These are phyloP conservation scores for Pascua guehoae DNA, from an alignment of 1,284 basidiomycete genomes.

Conservation along the genomic window DNA sequence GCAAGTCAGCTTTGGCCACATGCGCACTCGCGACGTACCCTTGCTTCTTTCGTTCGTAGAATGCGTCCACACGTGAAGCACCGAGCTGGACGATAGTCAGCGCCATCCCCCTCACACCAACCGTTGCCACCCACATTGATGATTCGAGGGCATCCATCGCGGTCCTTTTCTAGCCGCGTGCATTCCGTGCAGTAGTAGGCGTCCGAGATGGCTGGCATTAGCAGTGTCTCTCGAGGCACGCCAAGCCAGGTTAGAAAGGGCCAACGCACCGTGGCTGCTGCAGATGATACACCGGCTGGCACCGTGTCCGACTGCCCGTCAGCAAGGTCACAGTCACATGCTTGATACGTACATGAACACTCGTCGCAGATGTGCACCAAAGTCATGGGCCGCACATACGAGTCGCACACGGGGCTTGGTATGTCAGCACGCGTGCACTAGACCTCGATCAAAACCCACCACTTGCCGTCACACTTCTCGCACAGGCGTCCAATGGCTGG, in stretches of 20 bases:
- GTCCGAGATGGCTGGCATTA: conserved; percentile 77
- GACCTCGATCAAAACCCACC: conserved; percentile 56
- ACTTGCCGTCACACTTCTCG: conserved; percentile 99
- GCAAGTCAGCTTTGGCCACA: not conserved
- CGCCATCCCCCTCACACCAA: not conserved
- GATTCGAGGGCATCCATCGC: conserved; percentile 98
- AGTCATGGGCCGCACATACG: conserved; percentile 96
- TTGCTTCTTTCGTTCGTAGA: conserved; percentile 46
- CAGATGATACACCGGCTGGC: conserved; percentile 97
- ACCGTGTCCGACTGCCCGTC: conserved; percentile 72
- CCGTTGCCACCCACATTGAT: conserved; percentile 60
- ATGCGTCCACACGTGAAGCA: conserved; percentile 46
- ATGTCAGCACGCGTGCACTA: not conserved
- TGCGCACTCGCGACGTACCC: conserved; percentile 21
- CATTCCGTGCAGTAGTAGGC: conserved; percentile 98
- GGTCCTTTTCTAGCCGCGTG: conserved; percentile 90
- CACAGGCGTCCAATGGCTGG: conserved; percentile 92
- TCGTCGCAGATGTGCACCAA: conserved; percentile 98
- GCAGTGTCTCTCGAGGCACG: not conserved
- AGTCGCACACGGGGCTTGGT: conserved; percentile 92
- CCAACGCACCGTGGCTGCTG: conserved; percentile 72
- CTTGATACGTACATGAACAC: conserved; percentile 69
- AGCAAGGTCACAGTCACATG: not conserved
- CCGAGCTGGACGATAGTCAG: conserved; percentile 31
- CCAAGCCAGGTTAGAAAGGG: not conserved